Evolutionary conservation across 78 protist species (phyloP).

Genomic region (Guillardia theta): DNA sequence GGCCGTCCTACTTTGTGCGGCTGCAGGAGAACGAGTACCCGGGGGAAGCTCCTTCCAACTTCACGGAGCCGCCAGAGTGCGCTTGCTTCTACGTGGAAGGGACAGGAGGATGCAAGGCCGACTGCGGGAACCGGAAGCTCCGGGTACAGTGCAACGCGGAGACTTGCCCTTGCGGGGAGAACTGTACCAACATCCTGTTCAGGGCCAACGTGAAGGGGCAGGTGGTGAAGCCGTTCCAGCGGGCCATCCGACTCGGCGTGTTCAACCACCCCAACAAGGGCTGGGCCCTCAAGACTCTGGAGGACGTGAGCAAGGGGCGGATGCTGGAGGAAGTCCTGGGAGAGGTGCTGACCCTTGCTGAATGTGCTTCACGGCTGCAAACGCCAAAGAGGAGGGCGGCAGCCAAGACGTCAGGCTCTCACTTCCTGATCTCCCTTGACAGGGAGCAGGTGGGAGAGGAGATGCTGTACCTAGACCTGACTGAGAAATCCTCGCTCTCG

Average conservation of each 20-base stretch:
- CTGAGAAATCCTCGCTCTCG: background rate
- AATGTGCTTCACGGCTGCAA: background rate
- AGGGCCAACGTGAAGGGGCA: background rate
- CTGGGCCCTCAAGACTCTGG: constrained; percentile 6
- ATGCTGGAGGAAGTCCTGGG: background rate
- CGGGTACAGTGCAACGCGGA: background rate
- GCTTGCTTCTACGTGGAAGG: background rate
- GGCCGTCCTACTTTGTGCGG: background rate
- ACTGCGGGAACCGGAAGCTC: background rate
- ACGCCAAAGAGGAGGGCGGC: background rate
- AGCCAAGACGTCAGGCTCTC: background rate
- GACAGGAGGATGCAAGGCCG: constrained; percentile 3
- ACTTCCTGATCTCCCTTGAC: background rate
- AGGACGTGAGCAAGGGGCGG: background rate
- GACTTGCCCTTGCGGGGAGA: background rate
- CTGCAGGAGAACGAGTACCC: background rate
- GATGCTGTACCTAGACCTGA: background rate
- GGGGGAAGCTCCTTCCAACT: background rate
- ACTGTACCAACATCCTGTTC: background rate
- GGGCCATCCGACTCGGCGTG: background rate
- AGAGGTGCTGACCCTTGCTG: background rate
- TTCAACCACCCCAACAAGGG: background rate
- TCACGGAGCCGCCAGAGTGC: background rate
- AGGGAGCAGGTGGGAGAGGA: background rate
- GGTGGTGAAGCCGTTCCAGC: background rate